Base-by-base conservation (phyloP, 768 basidiomycete species). In the Boletus subparvulus region DNA sequence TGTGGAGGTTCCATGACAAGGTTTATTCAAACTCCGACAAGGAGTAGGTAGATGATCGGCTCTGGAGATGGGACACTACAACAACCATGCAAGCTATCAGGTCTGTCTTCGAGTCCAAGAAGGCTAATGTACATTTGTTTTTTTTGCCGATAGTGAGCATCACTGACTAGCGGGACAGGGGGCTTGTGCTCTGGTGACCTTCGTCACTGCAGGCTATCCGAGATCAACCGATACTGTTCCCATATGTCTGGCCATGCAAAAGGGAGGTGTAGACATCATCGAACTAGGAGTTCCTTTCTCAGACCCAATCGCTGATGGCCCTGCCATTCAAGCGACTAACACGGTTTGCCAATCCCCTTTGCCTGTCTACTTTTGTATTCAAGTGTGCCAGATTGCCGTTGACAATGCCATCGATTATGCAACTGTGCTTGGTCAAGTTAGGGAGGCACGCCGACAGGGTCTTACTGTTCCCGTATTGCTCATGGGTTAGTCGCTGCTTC, bases 271-370 rank as follows among this genome's bases (percentile, higher is more conserved):
- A 44, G 94, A 98, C 71, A 83, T 98, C 57, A 94, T 98, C 58
- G 96, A 99, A 72, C 81, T 99, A 17, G 96, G 96, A 17, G 82
- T 98, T 36, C 69, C 69, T 21, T 69, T 69, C 54, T 95, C 92
- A 52, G 96, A 98, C 75, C 96, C 95, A 19, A 92, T 94, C 63
- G 95, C 94, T 3, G 96, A 99, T 74, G 96, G 96, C 0, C 92
- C 91, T 26, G 86, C 85, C 4, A 97, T 99, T 59, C 96, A 99
- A 69, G 88, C 88, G 59, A 82, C 91, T 13, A 98, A 98, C 71
- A 91, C 89, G n/a, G 96, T 69, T 44, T n/a, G 64, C 16, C 26
- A 26, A n/a, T n/a, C 39, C 21, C 32, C 21, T 26, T 36, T 16
- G 3, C n/a, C 24, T 19, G 16, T 33, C 42, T 35, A 6, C 10